These are phyloP conservation scores for Takakia lepidozioides DNA, from an alignment of 225 moss, liverwort and hornwort genomes.

Conservation along the genomic window DNA sequence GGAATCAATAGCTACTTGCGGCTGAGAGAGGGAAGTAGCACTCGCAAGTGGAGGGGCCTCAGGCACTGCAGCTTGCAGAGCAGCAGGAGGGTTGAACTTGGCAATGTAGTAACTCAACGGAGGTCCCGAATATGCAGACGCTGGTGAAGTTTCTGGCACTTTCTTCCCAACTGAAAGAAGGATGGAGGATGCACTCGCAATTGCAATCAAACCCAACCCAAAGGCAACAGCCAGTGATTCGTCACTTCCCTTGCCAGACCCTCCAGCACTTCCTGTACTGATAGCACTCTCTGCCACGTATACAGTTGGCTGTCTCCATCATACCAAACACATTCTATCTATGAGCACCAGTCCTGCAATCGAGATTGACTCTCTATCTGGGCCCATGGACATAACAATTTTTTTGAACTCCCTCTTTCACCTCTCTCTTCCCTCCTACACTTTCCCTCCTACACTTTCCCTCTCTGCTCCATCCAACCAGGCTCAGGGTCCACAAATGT, in stretches of 20 bases:
- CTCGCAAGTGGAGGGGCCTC: conserved; percentile 47
- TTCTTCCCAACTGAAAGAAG: conserved; percentile 42
- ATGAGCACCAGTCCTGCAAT: too few relatives aligned
- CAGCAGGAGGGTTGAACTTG: conserved; percentile 34
- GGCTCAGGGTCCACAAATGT: too few relatives aligned
- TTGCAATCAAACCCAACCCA: conserved; percentile 33
- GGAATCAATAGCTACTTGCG: too few relatives aligned
- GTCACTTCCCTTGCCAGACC: conserved; percentile 20
- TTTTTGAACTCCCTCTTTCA: too few relatives aligned
- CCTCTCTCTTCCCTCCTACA: too few relatives aligned
- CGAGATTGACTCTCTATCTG: too few relatives aligned
- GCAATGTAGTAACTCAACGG: conserved; percentile 79
- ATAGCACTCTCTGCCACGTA: conserved; percentile 80
- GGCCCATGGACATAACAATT: too few relatives aligned
- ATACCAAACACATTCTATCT: not conserved
- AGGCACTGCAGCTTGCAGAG: conserved; percentile 17
- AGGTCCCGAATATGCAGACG: conserved; percentile 59
- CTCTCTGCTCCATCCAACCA: too few relatives aligned
- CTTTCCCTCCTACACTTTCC: too few relatives aligned
- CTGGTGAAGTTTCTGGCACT: conserved; percentile 12
- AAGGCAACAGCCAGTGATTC: conserved; percentile 21
- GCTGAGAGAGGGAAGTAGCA: too few relatives aligned
- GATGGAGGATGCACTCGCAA: conserved; percentile 38
- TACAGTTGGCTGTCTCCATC: conserved; percentile 62
- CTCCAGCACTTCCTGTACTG: conserved; percentile 63